Conservation (phyloP, 2,329 filamentous ascomycete genomes). For the Phyllosticta citriasiana region DNA sequence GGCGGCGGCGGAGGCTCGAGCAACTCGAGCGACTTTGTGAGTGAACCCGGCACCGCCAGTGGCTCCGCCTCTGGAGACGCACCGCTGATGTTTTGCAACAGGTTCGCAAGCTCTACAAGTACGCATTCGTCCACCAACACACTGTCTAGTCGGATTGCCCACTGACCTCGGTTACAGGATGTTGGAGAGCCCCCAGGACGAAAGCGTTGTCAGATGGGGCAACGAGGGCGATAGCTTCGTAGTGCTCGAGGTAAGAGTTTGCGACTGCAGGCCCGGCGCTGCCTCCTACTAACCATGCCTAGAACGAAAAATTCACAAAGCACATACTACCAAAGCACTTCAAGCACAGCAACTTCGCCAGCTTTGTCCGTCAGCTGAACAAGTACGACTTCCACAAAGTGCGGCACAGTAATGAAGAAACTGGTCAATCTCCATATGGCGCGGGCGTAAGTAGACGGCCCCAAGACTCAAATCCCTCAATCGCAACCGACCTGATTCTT, state of each 20-base stretch:
- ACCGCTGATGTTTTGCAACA: constrained; percentile 30
- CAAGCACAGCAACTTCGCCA: constrained; percentile 98
- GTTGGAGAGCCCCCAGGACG: constrained; percentile 90
- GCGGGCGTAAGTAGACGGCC: constrained; percentile 50
- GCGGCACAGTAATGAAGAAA: constrained; percentile 79
- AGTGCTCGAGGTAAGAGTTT: constrained; percentile 69
- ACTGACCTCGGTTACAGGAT: constrained; percentile 52
- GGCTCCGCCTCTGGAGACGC: constrained; percentile 12
- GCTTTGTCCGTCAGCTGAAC: constrained; percentile 90
- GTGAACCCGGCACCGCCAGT: constrained; percentile 29
- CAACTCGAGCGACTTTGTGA: constrained; percentile 92
- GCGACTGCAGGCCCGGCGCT: neutral
- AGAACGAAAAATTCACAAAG: constrained; percentile 99
- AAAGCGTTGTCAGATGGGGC: constrained; percentile 89
- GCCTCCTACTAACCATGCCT: constrained; percentile 10
- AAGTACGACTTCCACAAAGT: constrained; percentile 99
- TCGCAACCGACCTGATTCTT: neutral
- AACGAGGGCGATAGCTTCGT: constrained; percentile 94
- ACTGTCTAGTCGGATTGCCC: constrained; percentile 13
- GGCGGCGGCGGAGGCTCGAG: constrained; percentile 46
- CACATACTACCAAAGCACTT: constrained; percentile 95
- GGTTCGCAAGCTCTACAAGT: constrained; percentile 99
- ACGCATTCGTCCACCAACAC: constrained; percentile 29
- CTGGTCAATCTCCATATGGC: constrained; percentile 70
- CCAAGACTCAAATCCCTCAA: neutral